These are phyloP conservation scores for Pichia sporocuriosa DNA, from an alignment of 805 yeast species.

Conservation along the genomic window DNA sequence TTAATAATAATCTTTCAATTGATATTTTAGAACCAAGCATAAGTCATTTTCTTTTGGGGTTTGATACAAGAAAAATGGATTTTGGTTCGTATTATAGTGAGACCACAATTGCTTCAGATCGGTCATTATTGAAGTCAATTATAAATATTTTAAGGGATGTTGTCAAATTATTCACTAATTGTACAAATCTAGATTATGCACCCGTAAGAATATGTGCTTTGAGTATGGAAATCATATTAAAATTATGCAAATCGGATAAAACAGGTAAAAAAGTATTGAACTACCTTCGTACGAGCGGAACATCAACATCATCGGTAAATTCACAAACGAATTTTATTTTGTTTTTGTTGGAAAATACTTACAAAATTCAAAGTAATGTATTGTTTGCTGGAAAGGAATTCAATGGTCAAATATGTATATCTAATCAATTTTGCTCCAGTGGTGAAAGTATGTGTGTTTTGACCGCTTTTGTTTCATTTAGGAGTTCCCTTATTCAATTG, in stretches of 20 bases:
- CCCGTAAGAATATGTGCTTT: conserved; percentile 54
- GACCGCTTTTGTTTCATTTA: conserved; percentile 51
- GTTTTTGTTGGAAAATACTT: conserved; percentile 43
- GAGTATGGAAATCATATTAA: conserved; percentile 55
- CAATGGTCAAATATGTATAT: conserved; percentile 32
- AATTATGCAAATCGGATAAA: conserved; percentile 49
- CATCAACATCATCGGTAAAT: background rate
- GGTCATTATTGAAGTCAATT: conserved; percentile 52
- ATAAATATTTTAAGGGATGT: conserved; percentile 44
- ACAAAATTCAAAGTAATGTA: conserved; percentile 47
- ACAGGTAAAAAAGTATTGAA: conserved; percentile 47
- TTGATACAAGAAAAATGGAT: conserved; percentile 42
- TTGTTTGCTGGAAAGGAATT: conserved; percentile 49
- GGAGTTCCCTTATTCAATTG: conserved; percentile 57
- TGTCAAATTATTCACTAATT: conserved; percentile 34
- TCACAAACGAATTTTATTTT: conserved; percentile 39
- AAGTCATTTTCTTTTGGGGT: conserved; percentile 76
- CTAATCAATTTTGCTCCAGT: conserved; percentile 30
- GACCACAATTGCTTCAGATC: conserved; percentile 47
- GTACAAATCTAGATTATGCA: conserved; percentile 38
- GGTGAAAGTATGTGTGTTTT: conserved; percentile 45
- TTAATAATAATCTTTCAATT: conserved; percentile 41
- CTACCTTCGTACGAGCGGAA: conserved; percentile 40
- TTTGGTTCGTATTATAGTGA: conserved; percentile 34
- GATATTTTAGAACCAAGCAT: conserved; percentile 36